phyloP scores from a whole-genome alignment of 2,329 filamentous ascomycete species.

The Chaetomium strumarium region DNA sequence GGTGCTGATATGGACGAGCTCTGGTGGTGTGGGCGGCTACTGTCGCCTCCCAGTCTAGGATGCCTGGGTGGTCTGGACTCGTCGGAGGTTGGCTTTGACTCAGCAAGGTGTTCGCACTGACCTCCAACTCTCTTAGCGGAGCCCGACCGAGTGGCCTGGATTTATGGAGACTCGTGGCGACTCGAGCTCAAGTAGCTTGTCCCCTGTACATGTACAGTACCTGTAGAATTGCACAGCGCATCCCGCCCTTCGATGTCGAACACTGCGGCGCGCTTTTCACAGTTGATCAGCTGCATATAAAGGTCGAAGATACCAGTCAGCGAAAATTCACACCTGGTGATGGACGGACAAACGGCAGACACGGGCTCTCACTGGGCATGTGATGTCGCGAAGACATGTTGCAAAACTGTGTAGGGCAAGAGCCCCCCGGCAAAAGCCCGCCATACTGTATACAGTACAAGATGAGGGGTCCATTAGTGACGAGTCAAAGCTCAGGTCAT shows the following conservation, averaged over 20 bases:
- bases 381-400: conserved; percentile 5
- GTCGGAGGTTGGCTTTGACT: conserved; percentile 1
- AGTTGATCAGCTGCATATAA: background rate
- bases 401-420: conserved; percentile 5
- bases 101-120: background rate
- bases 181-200: too few species aligned
- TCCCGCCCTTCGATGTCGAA: background rate
- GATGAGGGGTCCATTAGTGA: conserved; percentile 1
- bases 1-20: background rate
- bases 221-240: too few species aligned
- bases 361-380: conserved; percentile 3
- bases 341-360: background rate
- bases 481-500: conserved; percentile 11
- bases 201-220: too few species aligned
- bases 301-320: conserved; percentile 3
- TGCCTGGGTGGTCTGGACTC: conserved; percentile 6
- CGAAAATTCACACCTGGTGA: background rate
- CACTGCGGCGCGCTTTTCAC: background rate
- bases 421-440: conserved; percentile 2
- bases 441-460: conserved; percentile 14
- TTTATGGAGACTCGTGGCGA: too few species aligned
- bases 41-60: too few species aligned
- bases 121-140: too few species aligned
- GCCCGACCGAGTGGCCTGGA: too few species aligned
- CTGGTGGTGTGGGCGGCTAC: too few species aligned